phyloP scores from a whole-genome alignment of 495 filamentous ascomycete species.

The Neurospora intermedia region DNA sequence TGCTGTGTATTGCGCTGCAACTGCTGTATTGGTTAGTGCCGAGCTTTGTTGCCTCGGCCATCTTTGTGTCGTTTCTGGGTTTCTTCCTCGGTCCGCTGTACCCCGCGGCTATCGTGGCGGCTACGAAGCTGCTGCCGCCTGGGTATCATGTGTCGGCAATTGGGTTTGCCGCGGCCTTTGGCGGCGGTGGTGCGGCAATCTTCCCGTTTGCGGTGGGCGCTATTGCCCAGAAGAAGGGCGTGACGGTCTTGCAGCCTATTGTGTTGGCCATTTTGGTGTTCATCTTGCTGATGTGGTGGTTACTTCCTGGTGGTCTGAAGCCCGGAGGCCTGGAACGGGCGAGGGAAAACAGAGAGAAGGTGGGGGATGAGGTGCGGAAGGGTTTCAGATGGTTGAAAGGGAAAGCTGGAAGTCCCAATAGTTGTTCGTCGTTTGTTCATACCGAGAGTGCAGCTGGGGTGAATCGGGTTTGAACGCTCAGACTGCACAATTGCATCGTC shows the following conservation, averaged over 20 bases:
- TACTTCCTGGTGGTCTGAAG: constrained; percentile 20
- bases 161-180: constrained; percentile 75
- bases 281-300: constrained; percentile 46
- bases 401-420: background rate
- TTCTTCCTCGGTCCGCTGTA: constrained; percentile 74
- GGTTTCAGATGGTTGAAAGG: constrained; percentile 7
- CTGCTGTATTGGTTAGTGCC: constrained; percentile 78
- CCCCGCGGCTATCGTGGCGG: constrained; percentile 65
- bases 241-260: constrained; percentile 68
- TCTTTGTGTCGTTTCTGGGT: constrained; percentile 65
- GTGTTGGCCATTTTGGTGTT: constrained; percentile 54
- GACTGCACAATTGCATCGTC: background rate
- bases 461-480: background rate
- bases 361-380: constrained; percentile 14
- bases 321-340: constrained; percentile 24
- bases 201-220: constrained; percentile 80
- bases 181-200: constrained; percentile 65
- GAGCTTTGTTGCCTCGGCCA: constrained; percentile 58
- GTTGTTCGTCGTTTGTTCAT: background rate
- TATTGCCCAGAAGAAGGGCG: constrained; percentile 70
- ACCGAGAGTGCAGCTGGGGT: background rate
- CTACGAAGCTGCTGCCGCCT: constrained; percentile 70
- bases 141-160: constrained; percentile 73
- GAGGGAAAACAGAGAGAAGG: constrained; percentile 19
- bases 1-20: constrained; percentile 55